Evolutionary conservation across 495 filamentous ascomycete species (phyloP).

Genomic region (Penicillium alfredii): DNA sequence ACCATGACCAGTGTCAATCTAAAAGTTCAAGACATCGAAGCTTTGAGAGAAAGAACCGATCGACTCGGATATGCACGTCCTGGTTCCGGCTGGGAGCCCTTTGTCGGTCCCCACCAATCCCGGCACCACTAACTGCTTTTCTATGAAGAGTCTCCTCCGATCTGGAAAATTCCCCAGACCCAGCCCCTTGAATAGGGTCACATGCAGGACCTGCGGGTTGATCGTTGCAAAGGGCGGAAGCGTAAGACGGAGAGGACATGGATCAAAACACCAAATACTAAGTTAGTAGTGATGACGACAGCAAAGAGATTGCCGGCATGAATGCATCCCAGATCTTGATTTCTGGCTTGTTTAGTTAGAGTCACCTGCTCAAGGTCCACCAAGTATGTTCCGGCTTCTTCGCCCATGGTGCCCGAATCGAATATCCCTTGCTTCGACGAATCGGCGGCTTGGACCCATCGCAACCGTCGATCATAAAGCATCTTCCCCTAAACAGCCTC

Average conservation of each 20-base stretch:
- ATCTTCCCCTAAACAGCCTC: too few species aligned
- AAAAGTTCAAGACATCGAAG: conserved; percentile 3
- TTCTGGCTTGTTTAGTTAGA: too few species aligned
- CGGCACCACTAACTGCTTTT: too few species aligned
- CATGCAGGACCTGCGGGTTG: conserved; percentile 3
- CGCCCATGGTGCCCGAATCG: conserved; percentile 14
- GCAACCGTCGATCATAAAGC: too few species aligned
- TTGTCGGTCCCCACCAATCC: conserved; percentile 11
- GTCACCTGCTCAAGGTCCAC: too few species aligned
- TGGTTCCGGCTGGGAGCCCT: conserved; percentile 18
- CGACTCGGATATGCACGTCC: conserved; percentile 21
- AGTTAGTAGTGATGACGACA: too few species aligned
- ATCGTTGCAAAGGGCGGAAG: conserved; percentile 2
- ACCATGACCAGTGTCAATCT: too few species aligned
- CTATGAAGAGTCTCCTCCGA: too few species aligned
- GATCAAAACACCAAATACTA: too few species aligned
- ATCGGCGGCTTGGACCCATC: conserved; percentile 10
- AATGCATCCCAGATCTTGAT: too few species aligned
- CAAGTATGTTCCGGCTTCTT: conserved; percentile 18
- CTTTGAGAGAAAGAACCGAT: conserved; percentile 14
- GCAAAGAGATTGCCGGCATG: too few species aligned
- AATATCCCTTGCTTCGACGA: conserved; percentile 21
- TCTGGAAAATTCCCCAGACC: conserved; percentile 5
- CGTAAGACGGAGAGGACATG: background rate
- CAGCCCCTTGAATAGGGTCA: conserved; percentile 10